Conservation (phyloP, 2,329 filamentous ascomycete species). For the Trichoderma polysporum region DNA sequence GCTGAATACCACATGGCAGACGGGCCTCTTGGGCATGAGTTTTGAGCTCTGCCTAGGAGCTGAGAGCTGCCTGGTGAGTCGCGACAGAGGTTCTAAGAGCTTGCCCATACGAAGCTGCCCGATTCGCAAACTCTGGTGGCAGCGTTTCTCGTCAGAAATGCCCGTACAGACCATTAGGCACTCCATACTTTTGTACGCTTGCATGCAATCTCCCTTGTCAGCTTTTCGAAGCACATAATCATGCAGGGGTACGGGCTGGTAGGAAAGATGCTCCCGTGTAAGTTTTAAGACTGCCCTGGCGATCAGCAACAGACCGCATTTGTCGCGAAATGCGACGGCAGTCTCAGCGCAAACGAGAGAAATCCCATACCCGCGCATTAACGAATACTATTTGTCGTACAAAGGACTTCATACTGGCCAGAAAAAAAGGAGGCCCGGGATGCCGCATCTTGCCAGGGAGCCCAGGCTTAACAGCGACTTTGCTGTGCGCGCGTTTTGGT, state of each 20-base stretch:
- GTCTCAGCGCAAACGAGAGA: conserved; percentile 2
- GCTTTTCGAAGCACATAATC: conserved; percentile 8
- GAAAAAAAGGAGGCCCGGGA: conserved; percentile 3
- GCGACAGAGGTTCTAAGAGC: neutral
- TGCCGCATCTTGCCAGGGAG: neutral
- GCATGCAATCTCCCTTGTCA: conserved; percentile 14
- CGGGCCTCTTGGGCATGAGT: conserved; percentile 5
- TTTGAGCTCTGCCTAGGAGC: neutral
- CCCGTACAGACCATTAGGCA: neutral
- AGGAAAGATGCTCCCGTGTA: conserved; percentile 9
- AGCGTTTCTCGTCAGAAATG: neutral
- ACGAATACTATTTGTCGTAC: too few species aligned
- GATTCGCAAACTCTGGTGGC: too few species aligned
- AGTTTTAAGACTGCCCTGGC: neutral
- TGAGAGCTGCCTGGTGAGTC: neutral
- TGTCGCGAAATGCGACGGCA: conserved; percentile 14
- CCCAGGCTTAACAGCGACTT: neutral
- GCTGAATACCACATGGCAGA: conserved; percentile 22
- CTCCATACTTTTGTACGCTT: neutral
- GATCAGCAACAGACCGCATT: conserved; percentile 2
- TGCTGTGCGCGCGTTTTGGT: neutral
- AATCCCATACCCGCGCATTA: neutral
- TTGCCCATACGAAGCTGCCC: neutral
- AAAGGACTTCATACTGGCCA: neutral
- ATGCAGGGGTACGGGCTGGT: conserved; percentile 17